Base-by-base conservation (phyloP, 345 rosid genomes). In the Linum trigynum region DNA sequence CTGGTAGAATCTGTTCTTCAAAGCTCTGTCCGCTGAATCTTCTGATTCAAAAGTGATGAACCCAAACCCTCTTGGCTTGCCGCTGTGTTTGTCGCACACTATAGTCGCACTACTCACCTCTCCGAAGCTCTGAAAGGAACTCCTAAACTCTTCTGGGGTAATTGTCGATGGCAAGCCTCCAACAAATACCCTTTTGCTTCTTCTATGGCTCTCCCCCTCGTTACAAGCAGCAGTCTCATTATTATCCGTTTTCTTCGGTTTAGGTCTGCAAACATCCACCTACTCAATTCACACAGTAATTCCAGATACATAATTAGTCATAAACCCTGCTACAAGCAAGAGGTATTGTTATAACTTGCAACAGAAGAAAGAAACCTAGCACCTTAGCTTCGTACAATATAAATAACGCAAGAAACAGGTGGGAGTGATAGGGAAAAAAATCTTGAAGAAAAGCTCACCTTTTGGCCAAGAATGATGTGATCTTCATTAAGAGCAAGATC, bases 11-110 rank as follows among this genome's bases (percentile, higher is more conserved):
- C 3, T 55, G 0, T 59, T n/a, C 50, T 71, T 11, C 61, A 71
- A 39, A 38, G 57, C 75, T 1, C 32, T 35, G 8, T 64, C 50
- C 2, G 23, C 69, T 7, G 56, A 65, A 5, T 64, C 72, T 43
- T 75, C 42, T 0, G 67, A 63, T 38, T 71, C 69, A 45, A 71
- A 75, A 2, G 72, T 71, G 1, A 75, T 16, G 16, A 71, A 75
- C 0, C 75, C 79, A n/a, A 75, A 75, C 10, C 79, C 72, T 10
- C 75, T 60, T 1, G 69, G 45, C 23, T 55, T 61, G 0, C 55
- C 16, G 1, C 15, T 61, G 3, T 16, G 38, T 60, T 39, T 71
- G 37, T 71, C 64, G 36, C 12, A n/a, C 36, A 75, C 55, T 38
- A 75, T 41, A 17, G 64, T 68, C 1, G 42, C 57, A 53, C 66